Evolutionary conservation across 805 yeast genomes (phyloP), one percentile per base, ranked within the genome.

Genomic region (Jamesozyma gamospora): DNA sequence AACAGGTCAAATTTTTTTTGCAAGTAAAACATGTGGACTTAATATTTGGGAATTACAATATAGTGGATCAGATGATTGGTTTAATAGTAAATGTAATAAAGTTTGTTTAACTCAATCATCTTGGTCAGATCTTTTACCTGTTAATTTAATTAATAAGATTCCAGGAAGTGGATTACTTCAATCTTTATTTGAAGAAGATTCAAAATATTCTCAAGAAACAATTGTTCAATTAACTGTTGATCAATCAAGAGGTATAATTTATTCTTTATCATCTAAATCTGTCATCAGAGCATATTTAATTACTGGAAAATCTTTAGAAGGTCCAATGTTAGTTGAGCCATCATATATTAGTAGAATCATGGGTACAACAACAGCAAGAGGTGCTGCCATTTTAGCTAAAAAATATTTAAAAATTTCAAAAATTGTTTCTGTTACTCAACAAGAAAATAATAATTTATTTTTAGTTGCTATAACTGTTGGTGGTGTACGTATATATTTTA

Each of bases 21-120:
- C 83, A 8, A 94, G 95, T n/a, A 72, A 71, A 31, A 76, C 79
- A 16, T 86, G 83, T 48, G 90, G 87, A 1, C 63, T 69, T 28
- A 77, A 88, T 49, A 69, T 92, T 32, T 92, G 96, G 95, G 90
- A 85, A 55, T 66, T 92, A 40, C 79, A 76, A 43, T 92, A 92
- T 56, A 73, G 88, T 5, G 82, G 79, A 47, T 73, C 82, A 19
- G 92, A 86, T 35, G 80, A 84, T 40, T 90, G 95, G 84, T 86
- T 86, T 56, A 76, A 79, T 46, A 80, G 83, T 53, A 82, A 79
- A 51, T 83, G 94, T 54, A 77, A 76, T 50, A 87, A 87, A 58
- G 76, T 80, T 31, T 86, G 96, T 57, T 70, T 84, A 40, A 86
- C 96, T 33, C 77, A 75, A 62, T 74, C 74, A 48, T 78, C 69